Percentiles rank a stretch among this genome's conserved stretches.
Conservation (phyloP, 1,284 basidiomycete species). For the Stygiomarasmius scandens region DNA sequence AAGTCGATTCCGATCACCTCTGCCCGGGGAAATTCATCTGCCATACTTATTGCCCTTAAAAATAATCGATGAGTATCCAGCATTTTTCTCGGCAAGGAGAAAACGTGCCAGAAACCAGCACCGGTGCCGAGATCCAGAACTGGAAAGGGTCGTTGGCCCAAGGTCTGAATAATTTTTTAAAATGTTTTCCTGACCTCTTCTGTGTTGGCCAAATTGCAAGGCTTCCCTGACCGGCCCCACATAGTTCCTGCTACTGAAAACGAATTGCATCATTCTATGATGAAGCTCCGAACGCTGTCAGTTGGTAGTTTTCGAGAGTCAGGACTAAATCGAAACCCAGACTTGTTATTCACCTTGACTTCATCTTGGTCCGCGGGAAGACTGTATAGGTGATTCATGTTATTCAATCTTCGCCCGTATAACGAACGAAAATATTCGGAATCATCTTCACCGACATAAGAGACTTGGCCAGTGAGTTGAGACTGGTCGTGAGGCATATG, state of each 20-base stretch:
- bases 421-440: conserved; percentile 50
- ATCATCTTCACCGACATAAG: conserved; percentile 45
- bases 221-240: conserved; percentile 57
- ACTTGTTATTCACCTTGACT: conserved; percentile 44
- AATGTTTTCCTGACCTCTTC: conserved; percentile 43
- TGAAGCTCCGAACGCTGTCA: conserved; percentile 60
- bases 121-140: conserved; percentile 73
- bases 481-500: conserved; percentile 5
- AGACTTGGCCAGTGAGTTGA: conserved; percentile 23
- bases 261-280: conserved; percentile 64
- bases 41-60: conserved; percentile 64
- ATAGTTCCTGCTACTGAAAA: conserved; percentile 64
- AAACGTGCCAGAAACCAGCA: conserved; percentile 55
- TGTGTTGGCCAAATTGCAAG: conserved; percentile 49
- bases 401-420: conserved; percentile 52
- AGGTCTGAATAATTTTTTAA: too few species aligned
- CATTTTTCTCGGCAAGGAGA: neutral
- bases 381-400: conserved; percentile 54
- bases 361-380: conserved; percentile 66
- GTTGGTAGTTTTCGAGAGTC: neutral
- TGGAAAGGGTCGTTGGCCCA: conserved; percentile 21
- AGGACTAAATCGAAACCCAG: too few species aligned
- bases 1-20: conserved; percentile 71
- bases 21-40: conserved; percentile 67
- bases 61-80: too few species aligned